Base-by-base conservation (phyloP, 345 rosid species). In the Brassica rapa region DNA sequence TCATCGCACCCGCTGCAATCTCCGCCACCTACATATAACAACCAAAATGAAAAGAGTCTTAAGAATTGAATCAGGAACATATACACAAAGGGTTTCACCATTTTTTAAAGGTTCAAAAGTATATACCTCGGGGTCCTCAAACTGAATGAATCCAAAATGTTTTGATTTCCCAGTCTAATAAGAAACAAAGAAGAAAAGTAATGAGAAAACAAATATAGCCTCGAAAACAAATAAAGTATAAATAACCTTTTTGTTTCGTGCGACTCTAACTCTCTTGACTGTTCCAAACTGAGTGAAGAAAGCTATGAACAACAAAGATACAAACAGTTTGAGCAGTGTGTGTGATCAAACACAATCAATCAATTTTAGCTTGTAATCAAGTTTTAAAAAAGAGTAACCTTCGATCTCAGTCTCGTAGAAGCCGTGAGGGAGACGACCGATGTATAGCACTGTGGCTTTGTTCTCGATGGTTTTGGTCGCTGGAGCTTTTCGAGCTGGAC, bases 381-480 rank as follows among this genome's bases (percentile, higher is more conserved):
- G 75, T 30, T 29, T 5, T 7, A 25, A 41, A 53, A 15, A 49
- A 35, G 9, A 33, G 1, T 8, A 4, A 95, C 99, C 93, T 84
- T 90, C 80, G 84, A 96, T 96, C 82, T 96, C 98, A 41, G 82
- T 80, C 85, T 96, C 98, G 25, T 90, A 96, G 83, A 96, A 93
- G 1, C 97, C 98, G 76, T 93, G 98, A 1, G 98, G 99, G 15
- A 96, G 87, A 12, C 98, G 86, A 30, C 99, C 99, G 8, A 96
- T 84, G 70, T 96, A 96, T 11, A 93, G 68, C 37, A 96, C 96
- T 0, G 94, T 83, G 1, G 96, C 83, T 33, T 77, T 82, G 33
- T 29, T 82, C 71, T 83, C 85, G 4, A 63, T 65, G 53, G 86
- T 78, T 15, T 82, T 86, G 59, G 77, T 70, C 4, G 21, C 79